Percentiles rank a stretch among this genome's conserved stretches.
These are phyloP conservation scores for Cryptococcus hybrid DNA, from an alignment of 1,284 basidiomycete genomes.

Conservation along the genomic window DNA sequence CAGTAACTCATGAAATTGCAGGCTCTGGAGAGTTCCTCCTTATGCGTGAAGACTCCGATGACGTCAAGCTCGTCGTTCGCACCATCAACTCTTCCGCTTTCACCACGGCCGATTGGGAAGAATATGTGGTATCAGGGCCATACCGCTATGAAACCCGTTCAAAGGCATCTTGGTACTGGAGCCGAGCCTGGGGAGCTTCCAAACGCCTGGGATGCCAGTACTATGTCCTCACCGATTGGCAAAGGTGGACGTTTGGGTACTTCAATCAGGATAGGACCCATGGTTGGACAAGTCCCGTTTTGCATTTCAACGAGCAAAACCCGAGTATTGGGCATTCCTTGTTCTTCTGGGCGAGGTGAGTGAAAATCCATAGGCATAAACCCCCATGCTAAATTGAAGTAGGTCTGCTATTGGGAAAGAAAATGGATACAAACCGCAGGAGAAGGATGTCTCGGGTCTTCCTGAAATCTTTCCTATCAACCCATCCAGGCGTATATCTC, in stretches of 20 bases:
- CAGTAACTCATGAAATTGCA: conserved; percentile 6
- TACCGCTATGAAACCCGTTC: conserved; percentile 50
- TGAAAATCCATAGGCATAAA: not conserved
- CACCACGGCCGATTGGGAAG: conserved; percentile 47
- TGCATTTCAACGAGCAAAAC: conserved; percentile 25
- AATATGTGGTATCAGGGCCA: conserved; percentile 46
- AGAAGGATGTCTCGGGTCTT: conserved; percentile 34
- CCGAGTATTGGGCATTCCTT: conserved; percentile 45
- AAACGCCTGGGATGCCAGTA: conserved; percentile 45
- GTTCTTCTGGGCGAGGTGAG: conserved; percentile 47
- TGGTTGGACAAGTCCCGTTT: conserved; percentile 42
- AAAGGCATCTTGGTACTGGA: conserved; percentile 53
- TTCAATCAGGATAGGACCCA: conserved; percentile 44
- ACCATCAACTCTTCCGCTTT: conserved; percentile 51
- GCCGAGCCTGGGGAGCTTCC: conserved; percentile 44
- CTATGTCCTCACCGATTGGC: conserved; percentile 51
- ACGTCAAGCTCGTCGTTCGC: conserved; percentile 47
- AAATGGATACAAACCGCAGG: conserved; percentile 26
- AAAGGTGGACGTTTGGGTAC: conserved; percentile 51
- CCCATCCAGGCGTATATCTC: conserved; percentile 41
- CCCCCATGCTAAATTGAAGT: not conserved
- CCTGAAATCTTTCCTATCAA: conserved; percentile 46
- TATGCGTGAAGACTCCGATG: conserved; percentile 37
- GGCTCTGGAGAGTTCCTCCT: conserved; percentile 51
- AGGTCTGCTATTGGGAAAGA: conserved; percentile 34